Evolutionary conservation across 2,329 filamentous ascomycete species (phyloP).

Genomic region (Fusarium cyanostomum): DNA sequence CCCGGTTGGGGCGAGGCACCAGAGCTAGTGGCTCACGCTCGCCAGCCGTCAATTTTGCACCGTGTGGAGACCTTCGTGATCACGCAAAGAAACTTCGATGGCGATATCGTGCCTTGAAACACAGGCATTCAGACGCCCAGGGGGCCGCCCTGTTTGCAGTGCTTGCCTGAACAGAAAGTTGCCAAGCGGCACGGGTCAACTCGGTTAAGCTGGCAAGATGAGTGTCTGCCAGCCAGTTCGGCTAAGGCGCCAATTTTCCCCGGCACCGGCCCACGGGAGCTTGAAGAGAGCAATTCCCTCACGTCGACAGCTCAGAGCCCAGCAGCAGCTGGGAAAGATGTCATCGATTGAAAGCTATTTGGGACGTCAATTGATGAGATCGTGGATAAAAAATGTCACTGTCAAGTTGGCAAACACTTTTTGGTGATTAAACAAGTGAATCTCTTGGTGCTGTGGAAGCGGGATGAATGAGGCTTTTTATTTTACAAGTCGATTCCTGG

Average conservation of each 20-base stretch:
- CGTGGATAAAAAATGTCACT: slow-evolving; percentile 1
- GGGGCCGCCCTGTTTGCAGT: slow-evolving; percentile 25
- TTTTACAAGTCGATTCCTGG: slow-evolving; percentile 54
- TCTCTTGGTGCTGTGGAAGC: slow-evolving; percentile 46
- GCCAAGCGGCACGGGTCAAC: slow-evolving; percentile 32
- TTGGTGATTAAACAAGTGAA: slow-evolving; percentile 40
- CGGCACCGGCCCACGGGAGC: slow-evolving; percentile 45
- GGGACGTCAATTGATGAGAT: slow-evolving; percentile 25
- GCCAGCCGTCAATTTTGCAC: slow-evolving; percentile 46
- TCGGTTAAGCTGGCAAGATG: slow-evolving; percentile 42
- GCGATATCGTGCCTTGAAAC: slow-evolving; percentile 41
- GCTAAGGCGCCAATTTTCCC: slow-evolving; percentile 40
- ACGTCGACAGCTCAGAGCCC: slow-evolving; percentile 20
- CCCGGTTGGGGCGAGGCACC: slow-evolving; percentile 32
- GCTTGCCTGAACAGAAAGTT: slow-evolving; percentile 13
- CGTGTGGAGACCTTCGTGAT: slow-evolving; percentile 41
- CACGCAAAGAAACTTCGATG: slow-evolving; percentile 24
- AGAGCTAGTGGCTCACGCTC: slow-evolving; percentile 35
- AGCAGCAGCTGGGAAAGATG: not conserved
- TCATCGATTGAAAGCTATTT: slow-evolving; percentile 28
- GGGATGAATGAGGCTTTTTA: slow-evolving; percentile 55
- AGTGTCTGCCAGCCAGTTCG: slow-evolving; percentile 37
- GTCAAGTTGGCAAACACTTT: slow-evolving; percentile 7
- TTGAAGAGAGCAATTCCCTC: slow-evolving; percentile 43
- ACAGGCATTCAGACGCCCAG: slow-evolving; percentile 38